Conservation (phyloP, 2,329 filamentous ascomycete genomes). For the Amauroascus verrucosus region DNA sequence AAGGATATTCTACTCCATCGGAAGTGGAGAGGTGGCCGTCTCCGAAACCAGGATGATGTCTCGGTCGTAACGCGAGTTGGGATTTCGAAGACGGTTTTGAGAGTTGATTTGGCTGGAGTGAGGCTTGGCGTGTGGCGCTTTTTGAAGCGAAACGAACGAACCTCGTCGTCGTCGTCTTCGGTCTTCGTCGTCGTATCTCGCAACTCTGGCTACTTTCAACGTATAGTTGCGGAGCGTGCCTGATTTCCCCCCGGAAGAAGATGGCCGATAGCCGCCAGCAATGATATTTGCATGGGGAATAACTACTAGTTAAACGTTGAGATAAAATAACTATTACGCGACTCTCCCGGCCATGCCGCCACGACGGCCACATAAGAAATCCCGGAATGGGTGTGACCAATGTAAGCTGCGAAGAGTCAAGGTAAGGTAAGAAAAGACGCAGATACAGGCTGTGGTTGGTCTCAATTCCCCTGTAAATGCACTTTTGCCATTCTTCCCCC, state of each 20-base stretch:
- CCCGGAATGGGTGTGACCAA: slow-evolving; percentile 34
- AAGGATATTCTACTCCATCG: background rate
- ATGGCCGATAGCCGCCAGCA: background rate
- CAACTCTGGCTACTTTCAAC: background rate
- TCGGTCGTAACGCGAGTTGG: background rate
- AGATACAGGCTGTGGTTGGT: no score
- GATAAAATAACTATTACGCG: no score
- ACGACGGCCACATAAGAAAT: slow-evolving; percentile 35
- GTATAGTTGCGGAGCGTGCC: background rate
- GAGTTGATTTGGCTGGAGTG: background rate
- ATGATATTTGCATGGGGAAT: background rate
- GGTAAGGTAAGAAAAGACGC: slow-evolving; percentile 19
- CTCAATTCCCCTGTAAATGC: no score
- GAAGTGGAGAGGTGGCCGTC: background rate
- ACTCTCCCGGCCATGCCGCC: slow-evolving; percentile 33
- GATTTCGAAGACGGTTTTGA: background rate
- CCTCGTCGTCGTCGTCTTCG: background rate
- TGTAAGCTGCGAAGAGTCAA: slow-evolving; percentile 36
- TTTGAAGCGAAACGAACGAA: background rate
- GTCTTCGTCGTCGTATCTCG: background rate
- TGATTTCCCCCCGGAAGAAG: background rate
- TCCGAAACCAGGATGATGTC: background rate
- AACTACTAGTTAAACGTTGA: no score
- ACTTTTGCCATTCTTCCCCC: no score
- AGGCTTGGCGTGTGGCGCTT: background rate